Evolutionary conservation across 129 eudicot species (phyloP).

Genomic region (Sambucus nigra): DNA sequence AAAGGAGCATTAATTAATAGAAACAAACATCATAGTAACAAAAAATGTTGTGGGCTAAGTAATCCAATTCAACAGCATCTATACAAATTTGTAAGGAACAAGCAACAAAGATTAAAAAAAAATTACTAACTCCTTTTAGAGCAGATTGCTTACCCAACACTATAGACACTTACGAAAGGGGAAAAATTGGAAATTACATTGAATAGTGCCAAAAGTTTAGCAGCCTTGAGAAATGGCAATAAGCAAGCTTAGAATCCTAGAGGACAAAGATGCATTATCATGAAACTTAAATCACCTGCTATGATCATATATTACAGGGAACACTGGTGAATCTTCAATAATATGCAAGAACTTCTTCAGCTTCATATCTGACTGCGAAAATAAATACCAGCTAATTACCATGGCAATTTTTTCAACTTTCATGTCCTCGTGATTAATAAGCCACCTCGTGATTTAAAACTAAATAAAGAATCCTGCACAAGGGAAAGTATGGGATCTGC

Average conservation of each 20-base stretch:
- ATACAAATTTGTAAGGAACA: background rate
- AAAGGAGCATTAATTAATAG: conserved; percentile 8
- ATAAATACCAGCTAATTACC: conserved; percentile 13
- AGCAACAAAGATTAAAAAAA: background rate
- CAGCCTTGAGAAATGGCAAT: too few relatives aligned
- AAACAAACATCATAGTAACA: background rate
- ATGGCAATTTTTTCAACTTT: background rate
- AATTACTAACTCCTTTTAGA: too few relatives aligned
- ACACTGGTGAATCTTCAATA: conserved; percentile 78
- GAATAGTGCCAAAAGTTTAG: too few relatives aligned
- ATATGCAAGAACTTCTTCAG: conserved; percentile 91
- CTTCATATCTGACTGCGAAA: conserved; percentile 81
- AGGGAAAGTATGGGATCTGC: too few relatives aligned
- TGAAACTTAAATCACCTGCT: conserved; percentile 48
- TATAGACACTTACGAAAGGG: background rate
- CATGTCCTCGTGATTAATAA: background rate
- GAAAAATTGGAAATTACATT: background rate
- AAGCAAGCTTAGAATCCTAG: background rate
- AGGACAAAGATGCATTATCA: background rate
- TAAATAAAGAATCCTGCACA: too few relatives aligned
- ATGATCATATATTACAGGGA: conserved; percentile 72
- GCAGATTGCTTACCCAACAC: background rate
- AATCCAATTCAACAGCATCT: background rate
- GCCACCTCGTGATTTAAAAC: background rate
- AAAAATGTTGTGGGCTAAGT: background rate